phyloP scores from a whole-genome alignment of 106 monocot genomes.

The Dendrobium huoshanense region DNA sequence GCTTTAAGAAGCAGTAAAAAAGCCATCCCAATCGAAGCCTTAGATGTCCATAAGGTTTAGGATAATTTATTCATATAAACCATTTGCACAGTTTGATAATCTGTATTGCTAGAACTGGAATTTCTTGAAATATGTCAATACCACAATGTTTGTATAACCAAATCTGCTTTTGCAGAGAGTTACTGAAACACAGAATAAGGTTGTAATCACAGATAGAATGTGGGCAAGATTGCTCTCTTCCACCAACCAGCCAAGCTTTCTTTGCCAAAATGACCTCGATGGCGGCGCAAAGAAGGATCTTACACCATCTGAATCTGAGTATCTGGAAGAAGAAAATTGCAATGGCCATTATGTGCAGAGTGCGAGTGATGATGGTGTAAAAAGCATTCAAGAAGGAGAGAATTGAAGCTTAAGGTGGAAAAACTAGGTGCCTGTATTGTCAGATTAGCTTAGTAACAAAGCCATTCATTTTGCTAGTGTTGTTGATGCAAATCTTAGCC shows the following conservation, averaged over 20 bases:
- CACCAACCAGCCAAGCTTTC: slow-evolving; percentile 52
- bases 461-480: not conserved
- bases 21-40: no score
- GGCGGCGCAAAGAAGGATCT: slow-evolving; percentile 6
- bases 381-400: not conserved
- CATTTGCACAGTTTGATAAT: not conserved
- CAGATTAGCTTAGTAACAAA: not conserved
- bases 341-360: not conserved
- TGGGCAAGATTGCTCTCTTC: slow-evolving; percentile 59
- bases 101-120: not conserved
- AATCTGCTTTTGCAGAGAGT: slow-evolving; percentile 24
- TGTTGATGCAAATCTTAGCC: no score
- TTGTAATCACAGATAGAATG: slow-evolving; percentile 52
- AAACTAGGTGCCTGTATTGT: not conserved
- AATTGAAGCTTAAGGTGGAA: not conserved
- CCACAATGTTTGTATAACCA: not conserved
- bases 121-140: no score
- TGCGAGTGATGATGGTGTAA: not conserved
- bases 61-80: not conserved
- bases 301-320: not conserved
- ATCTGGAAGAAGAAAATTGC: slow-evolving; percentile 1
- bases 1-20: no score
- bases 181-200: slow-evolving; percentile 42
- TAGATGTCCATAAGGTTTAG: no score
- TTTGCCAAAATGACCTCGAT: slow-evolving; percentile 21